Evolutionary conservation across 257 asterid species (phyloP), one percentile per base, ranked within the genome.

Genomic region (Solanum ahanhuiri): DNA sequence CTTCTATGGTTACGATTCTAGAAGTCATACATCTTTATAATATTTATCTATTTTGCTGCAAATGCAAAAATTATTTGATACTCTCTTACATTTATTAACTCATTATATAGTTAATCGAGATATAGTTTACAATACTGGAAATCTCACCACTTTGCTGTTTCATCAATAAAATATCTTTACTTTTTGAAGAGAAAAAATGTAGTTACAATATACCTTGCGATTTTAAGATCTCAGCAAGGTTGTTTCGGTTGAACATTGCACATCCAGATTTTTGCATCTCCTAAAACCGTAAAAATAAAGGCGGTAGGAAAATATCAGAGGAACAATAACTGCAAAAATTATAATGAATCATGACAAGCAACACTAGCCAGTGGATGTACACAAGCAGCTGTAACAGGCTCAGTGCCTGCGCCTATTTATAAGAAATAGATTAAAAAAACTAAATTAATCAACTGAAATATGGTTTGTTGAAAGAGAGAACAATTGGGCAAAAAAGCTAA

Each of bases 181-280:
- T 8, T 28, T 76, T 30, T 2, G 63, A 18, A 15, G 31, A 15
- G 17, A 64, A 35, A 22, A 43, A 51, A 22, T 37, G 72, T 48
- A 39, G n/a, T 31, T 35, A 12, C 4, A 45, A 43, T 67, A 51
- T 88, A 95, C 98, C 98, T 93, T 92, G 94, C 64, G 94, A 87
- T 89, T 95, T 95, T 84, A 95, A 93, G 87, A 95, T 89, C 91
- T 94, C 98, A 3, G 98, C 98, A 84, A 95, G 90, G 88, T 71
- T 90, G 86, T 89, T 92, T 86, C 63, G 83, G 86, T 93, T 93
- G 85, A 90, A 88, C 66, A 90, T 89, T 89, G 90, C 88, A 73
- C 94, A 90, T 35, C 96, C 95, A 83, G 97, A 87, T 85, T 79
- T 87, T 90, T 93, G 92, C 94, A 93, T 93, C 90, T 94, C 96